Evolutionary conservation across 2,329 filamentous ascomycete species (phyloP).

Genomic region (Rhytidhysteron rufulum): DNA sequence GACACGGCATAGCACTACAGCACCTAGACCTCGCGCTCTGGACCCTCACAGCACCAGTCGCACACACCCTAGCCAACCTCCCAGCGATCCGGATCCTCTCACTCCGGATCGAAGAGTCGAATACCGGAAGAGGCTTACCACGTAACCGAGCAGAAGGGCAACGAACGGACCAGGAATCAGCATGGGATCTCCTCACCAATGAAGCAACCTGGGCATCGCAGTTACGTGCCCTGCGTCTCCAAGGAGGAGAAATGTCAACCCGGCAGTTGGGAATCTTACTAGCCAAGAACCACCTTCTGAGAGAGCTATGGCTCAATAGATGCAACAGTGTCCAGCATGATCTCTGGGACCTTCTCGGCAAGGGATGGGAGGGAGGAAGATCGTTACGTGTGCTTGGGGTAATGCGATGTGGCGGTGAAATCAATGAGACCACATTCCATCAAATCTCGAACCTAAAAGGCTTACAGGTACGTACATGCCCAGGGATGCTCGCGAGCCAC

Average conservation of each 20-base stretch:
- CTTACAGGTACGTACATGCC: slow-evolving; percentile 25
- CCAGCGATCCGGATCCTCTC: slow-evolving; percentile 18
- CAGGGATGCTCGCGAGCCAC: no score
- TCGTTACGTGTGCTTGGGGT: slow-evolving; percentile 16
- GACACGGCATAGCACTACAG: slow-evolving; percentile 20
- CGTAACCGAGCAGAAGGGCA: slow-evolving; percentile 9
- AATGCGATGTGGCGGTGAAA: slow-evolving; percentile 16
- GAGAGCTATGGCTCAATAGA: slow-evolving; percentile 20
- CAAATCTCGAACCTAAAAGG: slow-evolving; percentile 12
- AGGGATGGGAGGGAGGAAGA: slow-evolving; percentile 14
- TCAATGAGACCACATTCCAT: slow-evolving; percentile 16
- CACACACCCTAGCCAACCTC: slow-evolving; percentile 16
- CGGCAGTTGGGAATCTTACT: slow-evolving; percentile 17
- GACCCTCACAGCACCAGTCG: slow-evolving; percentile 21
- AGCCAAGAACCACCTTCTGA: slow-evolving; percentile 9
- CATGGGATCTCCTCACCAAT: slow-evolving; percentile 15
- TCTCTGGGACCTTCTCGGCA: slow-evolving; percentile 18
- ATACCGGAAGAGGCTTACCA: slow-evolving; percentile 10
- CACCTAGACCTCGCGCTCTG: slow-evolving; percentile 27
- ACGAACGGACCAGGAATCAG: slow-evolving; percentile 11
- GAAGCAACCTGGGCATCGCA: slow-evolving; percentile 13
- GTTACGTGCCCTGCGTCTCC: slow-evolving; percentile 17
- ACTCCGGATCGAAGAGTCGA: slow-evolving; percentile 20
- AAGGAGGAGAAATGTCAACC: slow-evolving; percentile 17
- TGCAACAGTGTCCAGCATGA: slow-evolving; percentile 14